Conservation (phyloP, 148 eudicot genomes). For the Rhododendron ovatum region DNA sequence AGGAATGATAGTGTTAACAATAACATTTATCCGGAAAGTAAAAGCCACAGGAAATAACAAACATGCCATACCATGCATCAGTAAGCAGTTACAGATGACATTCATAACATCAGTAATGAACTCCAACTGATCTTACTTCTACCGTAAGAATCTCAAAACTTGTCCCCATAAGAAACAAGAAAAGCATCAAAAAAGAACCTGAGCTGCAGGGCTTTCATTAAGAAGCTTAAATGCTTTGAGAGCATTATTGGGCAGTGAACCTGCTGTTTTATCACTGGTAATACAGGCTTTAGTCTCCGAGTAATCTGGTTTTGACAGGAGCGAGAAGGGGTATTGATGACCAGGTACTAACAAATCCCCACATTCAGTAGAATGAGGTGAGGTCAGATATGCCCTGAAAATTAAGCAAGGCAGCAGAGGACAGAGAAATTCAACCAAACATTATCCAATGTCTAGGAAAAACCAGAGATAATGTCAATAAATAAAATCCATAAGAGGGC, state of each 20-base stretch:
- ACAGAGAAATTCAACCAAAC: not conserved
- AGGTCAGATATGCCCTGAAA: constrained; percentile 48
- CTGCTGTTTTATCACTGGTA: constrained; percentile 23
- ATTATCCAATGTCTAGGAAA: not conserved
- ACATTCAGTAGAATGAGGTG: constrained; percentile 33
- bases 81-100: not conserved
- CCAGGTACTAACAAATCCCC: constrained; percentile 17
- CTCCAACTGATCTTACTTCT: not conserved
- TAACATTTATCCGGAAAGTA: too few relatives aligned
- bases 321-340: constrained; percentile 17
- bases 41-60: not conserved
- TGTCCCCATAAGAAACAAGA: not conserved
- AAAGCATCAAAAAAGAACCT: constrained; percentile 28
- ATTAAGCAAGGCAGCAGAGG: not conserved
- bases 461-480: not conserved
- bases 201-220: constrained; percentile 54
- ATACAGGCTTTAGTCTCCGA: constrained; percentile 42
- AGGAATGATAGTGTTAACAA: not conserved
- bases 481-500: not conserved
- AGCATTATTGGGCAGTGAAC: constrained; percentile 48
- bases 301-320: constrained; percentile 15
- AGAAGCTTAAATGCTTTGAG: constrained; percentile 77
- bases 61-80: not conserved
- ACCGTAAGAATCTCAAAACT: not conserved
- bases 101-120: not conserved